Conservation (phyloP, 192 early-diverging fungal species). For the Chytriomyces hyalinus region DNA sequence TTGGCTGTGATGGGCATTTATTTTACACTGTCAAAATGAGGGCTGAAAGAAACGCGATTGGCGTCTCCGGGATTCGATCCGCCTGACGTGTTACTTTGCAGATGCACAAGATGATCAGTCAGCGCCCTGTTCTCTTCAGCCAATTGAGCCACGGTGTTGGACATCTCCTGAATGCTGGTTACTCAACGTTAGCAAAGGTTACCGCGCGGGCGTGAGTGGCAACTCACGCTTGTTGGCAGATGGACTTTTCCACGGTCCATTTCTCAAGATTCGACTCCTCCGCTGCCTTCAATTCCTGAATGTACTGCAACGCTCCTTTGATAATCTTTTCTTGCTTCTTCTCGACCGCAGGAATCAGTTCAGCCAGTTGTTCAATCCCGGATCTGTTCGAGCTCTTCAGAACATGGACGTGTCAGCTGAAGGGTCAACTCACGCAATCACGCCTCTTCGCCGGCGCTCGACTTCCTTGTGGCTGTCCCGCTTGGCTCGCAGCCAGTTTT, state of each 20-base stretch:
- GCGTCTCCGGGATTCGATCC: no score
- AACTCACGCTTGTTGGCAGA: slow-evolving; percentile 46
- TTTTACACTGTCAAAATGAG: no score
- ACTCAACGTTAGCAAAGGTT: neutral
- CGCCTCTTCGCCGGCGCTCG: slow-evolving; percentile 88
- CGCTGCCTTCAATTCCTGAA: slow-evolving; percentile 72
- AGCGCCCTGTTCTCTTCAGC: slow-evolving; percentile 3
- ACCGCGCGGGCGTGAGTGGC: neutral
- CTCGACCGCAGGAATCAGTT: slow-evolving; percentile 5
- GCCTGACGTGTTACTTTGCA: no score
- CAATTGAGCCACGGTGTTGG: slow-evolving; percentile 6
- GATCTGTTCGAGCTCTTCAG: slow-evolving; percentile 65
- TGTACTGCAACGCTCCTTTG: slow-evolving; percentile 73
- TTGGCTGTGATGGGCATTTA: no score
- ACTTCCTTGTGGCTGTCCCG: slow-evolving; percentile 90
- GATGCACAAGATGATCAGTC: neutral
- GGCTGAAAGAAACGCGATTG: no score
- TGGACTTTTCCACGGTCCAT: slow-evolving; percentile 55
- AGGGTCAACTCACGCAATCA: slow-evolving; percentile 87
- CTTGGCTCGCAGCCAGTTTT: neutral
- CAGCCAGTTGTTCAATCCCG: neutral
- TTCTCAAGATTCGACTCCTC: slow-evolving; percentile 53
- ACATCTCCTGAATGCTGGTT: slow-evolving; percentile 4
- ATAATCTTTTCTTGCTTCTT: slow-evolving; percentile 19
- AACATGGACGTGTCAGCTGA: slow-evolving; percentile 78